These are phyloP conservation scores for Ceratocystis huliohia DNA, from an alignment of 2,329 filamentous ascomycete species.

Conservation along the genomic window DNA sequence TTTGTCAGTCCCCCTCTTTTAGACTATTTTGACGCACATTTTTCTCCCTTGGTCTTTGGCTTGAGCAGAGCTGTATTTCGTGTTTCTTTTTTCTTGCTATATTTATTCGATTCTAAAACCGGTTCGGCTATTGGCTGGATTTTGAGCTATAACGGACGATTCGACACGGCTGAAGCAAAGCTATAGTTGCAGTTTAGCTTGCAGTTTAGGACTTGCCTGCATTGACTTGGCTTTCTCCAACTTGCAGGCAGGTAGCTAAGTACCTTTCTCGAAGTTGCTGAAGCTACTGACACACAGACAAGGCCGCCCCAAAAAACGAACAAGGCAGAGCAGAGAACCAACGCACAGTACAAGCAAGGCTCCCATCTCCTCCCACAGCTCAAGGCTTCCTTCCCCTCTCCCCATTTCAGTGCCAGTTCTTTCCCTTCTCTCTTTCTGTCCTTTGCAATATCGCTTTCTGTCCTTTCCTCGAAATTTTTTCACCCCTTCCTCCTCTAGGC, in stretches of 20 bases:
- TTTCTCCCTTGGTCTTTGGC: not conserved
- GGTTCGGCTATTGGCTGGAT: not conserved
- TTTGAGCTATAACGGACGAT: not conserved
- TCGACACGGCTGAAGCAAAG: constrained; percentile 7
- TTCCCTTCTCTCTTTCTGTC: not conserved
- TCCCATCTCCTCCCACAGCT: not conserved
- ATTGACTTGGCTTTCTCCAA: not conserved
- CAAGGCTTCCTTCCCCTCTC: not conserved
- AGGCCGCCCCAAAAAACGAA: not conserved
- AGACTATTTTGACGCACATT: not conserved
- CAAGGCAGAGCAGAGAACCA: not conserved
- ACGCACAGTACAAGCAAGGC: not conserved
- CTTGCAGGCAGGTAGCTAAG: not conserved
- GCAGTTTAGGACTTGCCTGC: not conserved
- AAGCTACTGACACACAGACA: not conserved
- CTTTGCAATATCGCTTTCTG: not conserved
- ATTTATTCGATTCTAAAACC: not conserved
- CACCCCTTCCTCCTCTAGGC: not conserved
- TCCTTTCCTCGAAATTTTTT: not conserved
- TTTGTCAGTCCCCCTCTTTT: constrained; percentile 1
- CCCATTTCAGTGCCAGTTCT: not conserved
- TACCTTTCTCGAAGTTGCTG: not conserved
- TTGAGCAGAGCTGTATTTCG: not conserved
- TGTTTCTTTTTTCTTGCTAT: not conserved
- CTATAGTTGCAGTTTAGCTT: not conserved